These are phyloP conservation scores for Stemphylium lycopersici DNA, from an alignment of 2,329 filamentous ascomycete species.

Conservation along the genomic window DNA sequence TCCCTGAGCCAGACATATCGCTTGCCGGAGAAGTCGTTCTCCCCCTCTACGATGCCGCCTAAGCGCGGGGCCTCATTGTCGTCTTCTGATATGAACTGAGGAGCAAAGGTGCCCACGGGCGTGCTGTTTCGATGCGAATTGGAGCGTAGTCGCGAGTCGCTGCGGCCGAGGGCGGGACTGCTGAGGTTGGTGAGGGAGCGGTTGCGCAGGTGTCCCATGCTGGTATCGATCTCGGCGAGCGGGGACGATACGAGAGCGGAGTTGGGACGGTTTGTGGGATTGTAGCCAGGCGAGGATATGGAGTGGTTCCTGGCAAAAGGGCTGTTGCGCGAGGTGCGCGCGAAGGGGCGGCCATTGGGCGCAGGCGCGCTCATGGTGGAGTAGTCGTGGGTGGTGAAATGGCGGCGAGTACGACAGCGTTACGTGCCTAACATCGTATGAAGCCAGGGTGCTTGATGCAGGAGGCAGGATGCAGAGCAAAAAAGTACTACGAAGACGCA, in stretches of 20 bases:
- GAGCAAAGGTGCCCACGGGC: conserved; percentile 85
- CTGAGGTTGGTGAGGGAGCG: conserved; percentile 66
- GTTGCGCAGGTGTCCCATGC: conserved; percentile 66
- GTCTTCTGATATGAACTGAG: conserved; percentile 90
- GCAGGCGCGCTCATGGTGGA: conserved; percentile 61
- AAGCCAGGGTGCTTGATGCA: neutral
- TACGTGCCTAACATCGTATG: conserved; percentile 36
- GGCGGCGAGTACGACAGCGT: conserved; percentile 30
- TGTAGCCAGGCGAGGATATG: conserved; percentile 64
- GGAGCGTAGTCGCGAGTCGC: conserved; percentile 53
- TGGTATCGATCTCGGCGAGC: conserved; percentile 51
- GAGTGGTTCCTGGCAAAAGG: conserved; percentile 73
- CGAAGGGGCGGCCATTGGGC: conserved; percentile 68
- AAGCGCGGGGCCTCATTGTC: conserved; percentile 65
- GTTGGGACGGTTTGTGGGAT: conserved; percentile 66
- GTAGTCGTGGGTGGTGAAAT: conserved; percentile 19
- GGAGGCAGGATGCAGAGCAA: conserved; percentile 9
- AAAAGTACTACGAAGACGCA: conserved; percentile 39
- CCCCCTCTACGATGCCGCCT: conserved; percentile 79
- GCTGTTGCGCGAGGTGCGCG: conserved; percentile 70
- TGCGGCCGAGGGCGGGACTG: conserved; percentile 39
- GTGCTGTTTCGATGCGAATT: conserved; percentile 70
- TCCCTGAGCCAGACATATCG: conserved; percentile 98
- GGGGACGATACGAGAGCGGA: conserved; percentile 75
- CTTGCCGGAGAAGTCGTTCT: conserved; percentile 98